Percentiles rank a stretch among this genome's conserved stretches.
Conservation (phyloP, 148 eudicot genomes). For the Nyssa sinensis region DNA sequence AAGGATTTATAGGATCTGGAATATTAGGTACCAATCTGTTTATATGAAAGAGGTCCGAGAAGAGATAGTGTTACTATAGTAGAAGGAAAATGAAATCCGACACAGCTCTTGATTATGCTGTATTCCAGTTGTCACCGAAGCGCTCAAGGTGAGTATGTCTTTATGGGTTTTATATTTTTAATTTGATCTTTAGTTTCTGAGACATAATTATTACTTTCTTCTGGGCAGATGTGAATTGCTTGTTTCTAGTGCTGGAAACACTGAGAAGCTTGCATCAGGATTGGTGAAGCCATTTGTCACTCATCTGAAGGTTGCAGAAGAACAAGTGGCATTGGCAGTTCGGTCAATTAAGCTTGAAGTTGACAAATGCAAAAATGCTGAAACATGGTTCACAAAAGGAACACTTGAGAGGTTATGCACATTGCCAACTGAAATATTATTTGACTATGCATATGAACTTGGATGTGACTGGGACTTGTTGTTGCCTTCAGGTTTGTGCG, state of each 20-base stretch:
- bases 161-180: conserved; percentile 5
- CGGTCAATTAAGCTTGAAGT: conserved; percentile 83
- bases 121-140: conserved; percentile 79
- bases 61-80: conserved; percentile 6
- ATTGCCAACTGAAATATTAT: conserved; percentile 10
- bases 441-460: background rate
- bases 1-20: conserved; percentile 13
- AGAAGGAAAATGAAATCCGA: conserved; percentile 58
- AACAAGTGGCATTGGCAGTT: conserved; percentile 64
- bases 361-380: conserved; percentile 44
- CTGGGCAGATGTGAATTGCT: conserved; percentile 77
- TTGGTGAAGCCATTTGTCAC: conserved; percentile 75
- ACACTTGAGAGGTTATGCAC: conserved; percentile 78
- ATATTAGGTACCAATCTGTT: conserved; percentile 2
- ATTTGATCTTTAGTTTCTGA: background rate
- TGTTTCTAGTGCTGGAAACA: conserved; percentile 74
- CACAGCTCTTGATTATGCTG: conserved; percentile 79
- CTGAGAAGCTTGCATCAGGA: conserved; percentile 90
- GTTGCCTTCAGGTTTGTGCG: conserved; percentile 78
- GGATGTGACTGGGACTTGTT: conserved; percentile 19
- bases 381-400: conserved; percentile 92
- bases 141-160: conserved; percentile 56
- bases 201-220: conserved; percentile 17
- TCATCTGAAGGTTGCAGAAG: conserved; percentile 84
- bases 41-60: conserved; percentile 4